Evolutionary conservation across 2,329 filamentous ascomycete genomes (phyloP).

Genomic region (Venturia carpophila): DNA sequence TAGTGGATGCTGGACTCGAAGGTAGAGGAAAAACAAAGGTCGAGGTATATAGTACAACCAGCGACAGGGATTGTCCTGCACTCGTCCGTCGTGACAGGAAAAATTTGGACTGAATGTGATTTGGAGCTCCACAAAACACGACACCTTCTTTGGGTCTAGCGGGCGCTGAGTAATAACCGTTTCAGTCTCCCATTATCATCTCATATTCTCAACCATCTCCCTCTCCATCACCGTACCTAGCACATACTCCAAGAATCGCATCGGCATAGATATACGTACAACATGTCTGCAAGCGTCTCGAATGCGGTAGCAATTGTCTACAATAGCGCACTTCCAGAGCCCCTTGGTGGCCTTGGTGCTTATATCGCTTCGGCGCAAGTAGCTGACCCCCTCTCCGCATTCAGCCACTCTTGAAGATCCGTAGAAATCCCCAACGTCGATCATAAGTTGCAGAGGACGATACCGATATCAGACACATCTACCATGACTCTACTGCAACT

Average conservation of each 20-base stretch:
- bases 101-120: neutral
- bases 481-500: too few relatives aligned
- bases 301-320: neutral
- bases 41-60: neutral
- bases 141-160: neutral
- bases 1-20: neutral
- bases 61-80: neutral
- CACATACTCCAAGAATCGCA: too few relatives aligned
- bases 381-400: neutral
- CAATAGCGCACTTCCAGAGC: neutral
- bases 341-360: constrained; percentile 11
- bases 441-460: too few relatives aligned
- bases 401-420: too few relatives aligned
- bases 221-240: too few relatives aligned
- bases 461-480: too few relatives aligned
- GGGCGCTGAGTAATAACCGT: neutral
- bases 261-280: too few relatives aligned
- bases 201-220: too few relatives aligned
- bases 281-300: neutral
- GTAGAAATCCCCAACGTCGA: too few relatives aligned
- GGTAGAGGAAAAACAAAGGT: neutral
- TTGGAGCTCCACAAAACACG: neutral
- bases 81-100: neutral
- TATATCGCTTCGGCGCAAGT: neutral
- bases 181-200: too few relatives aligned